Conservation (phyloP, 2,329 filamentous ascomycete genomes). For the Xylariomycetidae sp. region DNA sequence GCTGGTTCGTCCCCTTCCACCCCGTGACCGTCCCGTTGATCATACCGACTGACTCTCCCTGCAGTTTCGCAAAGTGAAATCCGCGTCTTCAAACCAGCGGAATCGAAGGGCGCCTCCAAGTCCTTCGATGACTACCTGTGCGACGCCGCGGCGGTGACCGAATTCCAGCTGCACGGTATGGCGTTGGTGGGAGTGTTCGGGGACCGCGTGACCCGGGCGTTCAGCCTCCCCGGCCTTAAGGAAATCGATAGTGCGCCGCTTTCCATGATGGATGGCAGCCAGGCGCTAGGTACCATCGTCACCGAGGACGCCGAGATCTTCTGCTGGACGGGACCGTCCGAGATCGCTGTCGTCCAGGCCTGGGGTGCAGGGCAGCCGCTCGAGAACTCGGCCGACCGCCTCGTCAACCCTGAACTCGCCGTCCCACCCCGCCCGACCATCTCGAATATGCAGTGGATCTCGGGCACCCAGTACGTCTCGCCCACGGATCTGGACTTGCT, state of each 20-base stretch:
- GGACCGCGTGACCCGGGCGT: slow-evolving; percentile 73
- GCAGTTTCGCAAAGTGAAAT: slow-evolving; percentile 63
- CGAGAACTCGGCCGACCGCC: slow-evolving; percentile 59
- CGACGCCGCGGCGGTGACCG: slow-evolving; percentile 70
- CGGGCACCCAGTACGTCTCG: slow-evolving; percentile 86
- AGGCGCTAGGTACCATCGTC: slow-evolving; percentile 64
- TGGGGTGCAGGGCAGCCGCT: slow-evolving; percentile 70
- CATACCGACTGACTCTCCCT: slow-evolving; percentile 21
- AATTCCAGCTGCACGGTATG: slow-evolving; percentile 67
- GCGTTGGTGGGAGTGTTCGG: slow-evolving; percentile 81
- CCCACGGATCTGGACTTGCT: slow-evolving; percentile 82
- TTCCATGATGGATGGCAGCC: slow-evolving; percentile 64
- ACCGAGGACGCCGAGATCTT: slow-evolving; percentile 76
- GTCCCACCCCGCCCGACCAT: slow-evolving; percentile 85
- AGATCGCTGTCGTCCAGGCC: slow-evolving; percentile 74
- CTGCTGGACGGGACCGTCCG: slow-evolving; percentile 82
- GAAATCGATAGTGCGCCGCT: slow-evolving; percentile 69
- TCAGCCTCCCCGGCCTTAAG: slow-evolving; percentile 79
- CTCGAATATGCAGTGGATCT: slow-evolving; percentile 93
- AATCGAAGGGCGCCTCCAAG: slow-evolving; percentile 84
- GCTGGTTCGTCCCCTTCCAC: slow-evolving; percentile 46
- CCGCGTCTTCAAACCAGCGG: slow-evolving; percentile 82
- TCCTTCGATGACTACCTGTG: slow-evolving; percentile 80
- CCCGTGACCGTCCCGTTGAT: too few relatives aligned
- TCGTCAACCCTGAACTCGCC: slow-evolving; percentile 70